Evolutionary conservation across 1,139 yeast species (phyloP).

Genomic region (Yamadazyma blattariae): DNA sequence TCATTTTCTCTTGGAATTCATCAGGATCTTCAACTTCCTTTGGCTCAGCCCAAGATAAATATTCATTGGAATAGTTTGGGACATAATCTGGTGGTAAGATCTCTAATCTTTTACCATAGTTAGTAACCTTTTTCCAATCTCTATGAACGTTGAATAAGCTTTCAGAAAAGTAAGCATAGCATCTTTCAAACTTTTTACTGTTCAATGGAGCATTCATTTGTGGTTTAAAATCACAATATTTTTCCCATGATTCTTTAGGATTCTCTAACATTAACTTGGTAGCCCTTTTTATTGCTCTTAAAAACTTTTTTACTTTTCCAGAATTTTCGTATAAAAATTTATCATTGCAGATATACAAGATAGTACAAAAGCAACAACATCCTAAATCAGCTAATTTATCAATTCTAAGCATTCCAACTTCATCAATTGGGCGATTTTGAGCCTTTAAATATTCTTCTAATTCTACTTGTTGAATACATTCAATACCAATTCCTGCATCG

Average conservation of each 20-base stretch:
- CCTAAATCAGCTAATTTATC: slow-evolving; percentile 57
- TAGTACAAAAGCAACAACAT: slow-evolving; percentile 60
- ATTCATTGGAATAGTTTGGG: slow-evolving; percentile 52
- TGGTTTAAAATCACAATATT: slow-evolving; percentile 48
- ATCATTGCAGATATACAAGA: slow-evolving; percentile 54
- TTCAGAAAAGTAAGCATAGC: slow-evolving; percentile 53
- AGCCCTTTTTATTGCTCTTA: slow-evolving; percentile 49
- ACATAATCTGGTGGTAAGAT: slow-evolving; percentile 48
- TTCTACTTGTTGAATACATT: slow-evolving; percentile 58
- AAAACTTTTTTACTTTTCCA: slow-evolving; percentile 42
- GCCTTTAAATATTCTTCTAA: slow-evolving; percentile 48
- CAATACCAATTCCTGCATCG: slow-evolving; percentile 60
- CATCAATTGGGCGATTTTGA: slow-evolving; percentile 43
- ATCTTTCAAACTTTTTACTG: slow-evolving; percentile 49
- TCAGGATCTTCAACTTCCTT: slow-evolving; percentile 44
- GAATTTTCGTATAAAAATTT: slow-evolving; percentile 47
- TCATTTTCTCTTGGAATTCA: slow-evolving; percentile 46
- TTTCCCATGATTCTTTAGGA: slow-evolving; percentile 48
- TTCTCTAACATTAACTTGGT: slow-evolving; percentile 44
- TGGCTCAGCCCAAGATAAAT: slow-evolving; percentile 50
- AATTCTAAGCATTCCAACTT: slow-evolving; percentile 55
- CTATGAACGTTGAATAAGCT: slow-evolving; percentile 53
- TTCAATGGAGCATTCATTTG: slow-evolving; percentile 40
- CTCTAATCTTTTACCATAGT: slow-evolving; percentile 53
- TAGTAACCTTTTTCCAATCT: slow-evolving; percentile 56